Evolutionary conservation across 331 rosid species (phyloP).

Genomic region (Spiraea crenata): DNA sequence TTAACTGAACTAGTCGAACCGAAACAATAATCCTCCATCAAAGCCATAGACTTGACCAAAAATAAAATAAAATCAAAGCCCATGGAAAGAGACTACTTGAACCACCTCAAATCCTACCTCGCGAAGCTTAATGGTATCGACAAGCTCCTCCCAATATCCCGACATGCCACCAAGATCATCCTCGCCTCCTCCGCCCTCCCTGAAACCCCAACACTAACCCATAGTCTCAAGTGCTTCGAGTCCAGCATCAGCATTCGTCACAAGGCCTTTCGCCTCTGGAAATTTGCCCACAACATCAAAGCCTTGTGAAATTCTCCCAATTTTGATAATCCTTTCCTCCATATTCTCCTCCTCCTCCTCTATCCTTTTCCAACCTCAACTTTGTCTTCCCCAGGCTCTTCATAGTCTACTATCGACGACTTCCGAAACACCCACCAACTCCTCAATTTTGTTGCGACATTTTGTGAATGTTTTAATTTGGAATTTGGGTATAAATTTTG

Average conservation of each 20-base stretch:
- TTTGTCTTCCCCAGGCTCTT: too few relatives aligned
- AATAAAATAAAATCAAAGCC: constrained; percentile 5
- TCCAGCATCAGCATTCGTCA: constrained; percentile 79
- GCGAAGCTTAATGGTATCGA: constrained; percentile 86
- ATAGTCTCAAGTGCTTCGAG: constrained; percentile 68
- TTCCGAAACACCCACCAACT: too few relatives aligned
- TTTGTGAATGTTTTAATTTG: too few relatives aligned
- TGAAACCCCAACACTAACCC: constrained; percentile 38
- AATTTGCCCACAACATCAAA: constrained; percentile 75
- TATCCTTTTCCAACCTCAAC: too few relatives aligned
- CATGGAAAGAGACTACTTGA: constrained; percentile 44
- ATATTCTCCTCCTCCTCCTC: too few relatives aligned
- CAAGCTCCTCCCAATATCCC: constrained; percentile 74
- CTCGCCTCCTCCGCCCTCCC: constrained; percentile 55
- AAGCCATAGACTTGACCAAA: too few relatives aligned
- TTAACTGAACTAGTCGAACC: constrained; percentile 9
- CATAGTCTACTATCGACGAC: too few relatives aligned
- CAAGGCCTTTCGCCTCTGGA: constrained; percentile 79
- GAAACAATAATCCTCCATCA: too few relatives aligned
- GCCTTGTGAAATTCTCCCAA: constrained; percentile 40
- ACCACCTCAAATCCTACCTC: constrained; percentile 66
- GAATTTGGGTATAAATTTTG: too few relatives aligned
- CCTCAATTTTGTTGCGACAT: too few relatives aligned
- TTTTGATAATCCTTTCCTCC: neutral
- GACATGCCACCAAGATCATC: constrained; percentile 67